phyloP scores from a whole-genome alignment of 306 rosid genomes.

The Sindora glabra region DNA sequence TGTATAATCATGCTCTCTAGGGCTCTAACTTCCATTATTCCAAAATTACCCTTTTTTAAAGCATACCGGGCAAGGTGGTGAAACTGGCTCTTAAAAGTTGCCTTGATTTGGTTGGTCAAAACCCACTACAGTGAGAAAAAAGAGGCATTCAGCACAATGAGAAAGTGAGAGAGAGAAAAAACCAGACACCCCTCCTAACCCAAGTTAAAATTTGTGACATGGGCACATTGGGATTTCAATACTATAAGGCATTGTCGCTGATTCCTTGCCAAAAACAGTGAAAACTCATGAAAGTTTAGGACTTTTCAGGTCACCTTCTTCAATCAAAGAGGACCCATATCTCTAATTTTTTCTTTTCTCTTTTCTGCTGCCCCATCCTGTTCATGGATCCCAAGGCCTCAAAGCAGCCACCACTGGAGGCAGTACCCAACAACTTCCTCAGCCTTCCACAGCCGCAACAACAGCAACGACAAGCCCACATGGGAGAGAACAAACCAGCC shows the following conservation, averaged over 20 bases:
- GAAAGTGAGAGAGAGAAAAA: constrained; percentile 12
- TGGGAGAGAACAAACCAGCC: constrained; percentile 64
- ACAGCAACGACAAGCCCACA: constrained; percentile 15
- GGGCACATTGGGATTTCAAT: constrained; percentile 48
- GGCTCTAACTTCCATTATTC: too few relatives aligned
- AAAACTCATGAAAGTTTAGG: constrained; percentile 70
- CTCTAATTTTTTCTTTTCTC: background rate
- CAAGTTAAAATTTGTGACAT: constrained; percentile 27
- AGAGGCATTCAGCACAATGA: too few relatives aligned
- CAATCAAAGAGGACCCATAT: constrained; percentile 59
- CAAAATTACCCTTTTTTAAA: too few relatives aligned
- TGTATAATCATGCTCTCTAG: too few relatives aligned
- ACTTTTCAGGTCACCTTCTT: constrained; percentile 69
- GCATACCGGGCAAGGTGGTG: too few relatives aligned
- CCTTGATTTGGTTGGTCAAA: constrained; percentile 46
- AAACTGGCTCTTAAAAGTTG: constrained; percentile 56
- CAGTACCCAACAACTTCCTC: constrained; percentile 50
- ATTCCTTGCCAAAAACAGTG: constrained; percentile 78
- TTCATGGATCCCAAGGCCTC: constrained; percentile 96
- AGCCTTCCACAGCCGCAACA: constrained; percentile 36
- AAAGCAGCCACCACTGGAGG: constrained; percentile 51
- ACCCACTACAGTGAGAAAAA: constrained; percentile 31
- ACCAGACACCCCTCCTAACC: too few relatives aligned
- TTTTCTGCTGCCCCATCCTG: constrained; percentile 20
- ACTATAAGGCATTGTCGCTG: constrained; percentile 30